Base-by-base conservation (phyloP, 179 eudicot genomes). In the Kewa caespitosa region DNA sequence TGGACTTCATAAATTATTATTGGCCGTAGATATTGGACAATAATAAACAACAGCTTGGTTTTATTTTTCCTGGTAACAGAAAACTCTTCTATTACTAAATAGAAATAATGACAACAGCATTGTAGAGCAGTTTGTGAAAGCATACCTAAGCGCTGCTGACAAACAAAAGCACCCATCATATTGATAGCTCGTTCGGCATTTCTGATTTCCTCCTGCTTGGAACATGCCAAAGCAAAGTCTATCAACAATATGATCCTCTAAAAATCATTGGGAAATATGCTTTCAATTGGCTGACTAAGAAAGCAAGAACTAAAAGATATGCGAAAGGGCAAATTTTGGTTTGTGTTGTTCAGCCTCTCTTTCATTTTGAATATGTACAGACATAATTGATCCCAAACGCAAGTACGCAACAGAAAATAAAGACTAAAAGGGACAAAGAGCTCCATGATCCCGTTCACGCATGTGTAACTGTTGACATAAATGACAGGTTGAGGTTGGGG, bases 141-240 rank as follows among this genome's bases (percentile, higher is more conserved):
- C 79, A 83, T 86, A 92, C 98, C 98, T 81, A 81, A 78, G 55
- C 78, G 84, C 37, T 82, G 90, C 81, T 93, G 87, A 84, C 87
- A 79, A 55, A 90, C 69, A 59, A 96, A 93, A 72, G 94, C 99
- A 72, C 99, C 99, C 89, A 95, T 83, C 86, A 93, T 68, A 28
- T 77, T 76, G 61, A 95, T 77, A 31, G 97, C 97, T 76, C 76
- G 89, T 79, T 87, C 83, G 15, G 98, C 97, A 83, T 80, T 85
- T 72, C 34, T 32, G 39, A 95, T 85, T 86, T 95, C 99, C 65
- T 89, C 94, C 98, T 94, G 86, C 37, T 59, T 73, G 75, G 74
- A 64, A 65, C 76, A 62, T 32, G 59, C n/a, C 54, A 83, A 61
- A 60, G 66, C 57, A n/a, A 41, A 69, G 62, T 38, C 59, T 74